These are phyloP conservation scores for Quercus berberidifolia DNA, from an alignment of 306 rosid genomes.

Conservation along the genomic window DNA sequence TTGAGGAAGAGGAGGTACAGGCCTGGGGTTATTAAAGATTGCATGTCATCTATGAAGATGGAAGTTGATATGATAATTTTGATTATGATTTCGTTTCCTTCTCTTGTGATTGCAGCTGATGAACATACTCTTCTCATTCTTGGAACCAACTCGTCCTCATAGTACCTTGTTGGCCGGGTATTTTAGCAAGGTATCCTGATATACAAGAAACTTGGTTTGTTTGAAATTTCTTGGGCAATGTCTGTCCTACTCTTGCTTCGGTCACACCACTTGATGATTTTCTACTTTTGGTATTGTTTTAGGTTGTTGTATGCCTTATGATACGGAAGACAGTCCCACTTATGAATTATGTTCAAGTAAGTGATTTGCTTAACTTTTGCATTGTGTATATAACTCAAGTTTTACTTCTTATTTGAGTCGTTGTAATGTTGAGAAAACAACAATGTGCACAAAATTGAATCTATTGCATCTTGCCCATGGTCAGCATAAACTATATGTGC, in stretches of 20 bases:
- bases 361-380: conserved; percentile 13
- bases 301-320: conserved; percentile 97
- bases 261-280: background rate
- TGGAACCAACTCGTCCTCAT: conserved; percentile 83
- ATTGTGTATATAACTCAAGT: background rate
- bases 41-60: background rate
- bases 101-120: conserved; percentile 63
- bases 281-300: conserved; percentile 16
- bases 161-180: conserved; percentile 87
- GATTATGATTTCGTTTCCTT: conserved; percentile 14
- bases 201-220: conserved; percentile 17
- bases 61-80: conserved; percentile 2
- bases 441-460: background rate
- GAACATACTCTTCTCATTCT: conserved; percentile 90
- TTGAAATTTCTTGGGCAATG: background rate
- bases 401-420: conserved; percentile 9
- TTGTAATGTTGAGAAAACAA: background rate
- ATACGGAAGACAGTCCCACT: conserved; percentile 88
- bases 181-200: conserved; percentile 77
- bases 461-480: conserved; percentile 1
- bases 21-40: conserved; percentile 14
- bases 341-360: conserved; percentile 95
- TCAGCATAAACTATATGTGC: background rate
- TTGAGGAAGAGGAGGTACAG: conserved; percentile 94
- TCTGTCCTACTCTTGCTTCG: background rate